Conservation (phyloP, 2,329 filamentous ascomycete genomes). For the Aspergillus arachidicola region DNA sequence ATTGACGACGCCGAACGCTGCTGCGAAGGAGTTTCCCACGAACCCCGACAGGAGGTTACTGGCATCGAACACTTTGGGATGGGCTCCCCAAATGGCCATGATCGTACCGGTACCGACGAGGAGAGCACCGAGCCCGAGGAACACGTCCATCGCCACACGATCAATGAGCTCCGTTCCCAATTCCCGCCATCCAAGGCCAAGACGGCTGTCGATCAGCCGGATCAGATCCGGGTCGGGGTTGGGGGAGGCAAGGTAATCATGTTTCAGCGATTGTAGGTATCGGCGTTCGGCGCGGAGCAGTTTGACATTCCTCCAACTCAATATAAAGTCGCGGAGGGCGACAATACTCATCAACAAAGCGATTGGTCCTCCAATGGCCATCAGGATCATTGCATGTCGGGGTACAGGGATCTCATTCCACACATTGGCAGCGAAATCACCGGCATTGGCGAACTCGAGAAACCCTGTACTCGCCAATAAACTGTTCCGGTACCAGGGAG, state of each 20-base stretch:
- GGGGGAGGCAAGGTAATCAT: conserved; percentile 18
- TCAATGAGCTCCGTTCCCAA: conserved; percentile 55
- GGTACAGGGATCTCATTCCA: conserved; percentile 59
- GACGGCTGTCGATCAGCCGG: conserved; percentile 37
- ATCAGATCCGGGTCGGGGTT: conserved; percentile 16
- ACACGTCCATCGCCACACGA: conserved; percentile 54
- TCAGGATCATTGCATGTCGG: conserved; percentile 48
- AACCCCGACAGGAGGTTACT: conserved; percentile 60
- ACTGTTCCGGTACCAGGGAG: conserved; percentile 37
- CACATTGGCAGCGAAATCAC: conserved; percentile 61
- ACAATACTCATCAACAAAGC: conserved; percentile 51
- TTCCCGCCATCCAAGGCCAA: conserved; percentile 53
- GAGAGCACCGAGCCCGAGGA: conserved; percentile 54
- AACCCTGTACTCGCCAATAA: conserved; percentile 50
- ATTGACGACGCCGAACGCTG: conserved; percentile 54
- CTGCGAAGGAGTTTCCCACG: conserved; percentile 56
- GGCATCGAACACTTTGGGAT: conserved; percentile 45
- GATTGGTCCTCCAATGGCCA: conserved; percentile 55
- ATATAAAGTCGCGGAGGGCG: conserved; percentile 48
- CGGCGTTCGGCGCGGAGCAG: conserved; percentile 49
- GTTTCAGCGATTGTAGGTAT: conserved; percentile 28
- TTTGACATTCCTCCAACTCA: conserved; percentile 51
- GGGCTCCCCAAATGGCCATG: conserved; percentile 56
- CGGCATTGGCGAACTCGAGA: conserved; percentile 59
- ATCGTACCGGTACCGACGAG: conserved; percentile 56